Conservation (phyloP, 169 alveolate species). For the Plasmodium chabaudi region DNA sequence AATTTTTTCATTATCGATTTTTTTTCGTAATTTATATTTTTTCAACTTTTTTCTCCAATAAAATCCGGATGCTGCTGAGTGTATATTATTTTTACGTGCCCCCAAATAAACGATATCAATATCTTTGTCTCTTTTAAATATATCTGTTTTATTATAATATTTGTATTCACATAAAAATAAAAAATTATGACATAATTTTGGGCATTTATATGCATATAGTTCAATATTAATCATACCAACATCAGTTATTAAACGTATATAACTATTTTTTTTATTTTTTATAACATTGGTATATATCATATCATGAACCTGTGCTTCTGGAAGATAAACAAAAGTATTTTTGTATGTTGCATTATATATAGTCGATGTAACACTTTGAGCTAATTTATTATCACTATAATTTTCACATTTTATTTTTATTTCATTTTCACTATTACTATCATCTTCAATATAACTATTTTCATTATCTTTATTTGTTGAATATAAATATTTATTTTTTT, state of each 20-base stretch:
- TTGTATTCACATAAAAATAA: constrained; percentile 62
- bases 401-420: constrained; percentile 75
- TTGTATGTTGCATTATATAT: constrained; percentile 48
- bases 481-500: background rate
- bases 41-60: constrained; percentile 74
- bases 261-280: constrained; percentile 66
- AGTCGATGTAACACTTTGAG: constrained; percentile 75
- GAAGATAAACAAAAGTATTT: constrained; percentile 45
- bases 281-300: constrained; percentile 42
- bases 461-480: constrained; percentile 8
- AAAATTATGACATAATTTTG: constrained; percentile 74
- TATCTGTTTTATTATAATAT: constrained; percentile 73
- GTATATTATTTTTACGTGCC: constrained; percentile 44
- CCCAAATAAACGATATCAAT: constrained; percentile 57
- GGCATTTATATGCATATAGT: constrained; percentile 35
- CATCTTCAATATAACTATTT: constrained; percentile 1
- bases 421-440: constrained; percentile 69
- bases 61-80: constrained; percentile 73
- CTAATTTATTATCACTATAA: constrained; percentile 71
- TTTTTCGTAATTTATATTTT: constrained; percentile 48
- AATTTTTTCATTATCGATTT: constrained; percentile 37
- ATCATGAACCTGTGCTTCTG: constrained; percentile 54
- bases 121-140: constrained; percentile 56
- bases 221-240: constrained; percentile 74
- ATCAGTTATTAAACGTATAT: constrained; percentile 70